Evolutionary conservation across 176 grass and related monocot genomes (phyloP).

Genomic region (Hordeum marinum): DNA sequence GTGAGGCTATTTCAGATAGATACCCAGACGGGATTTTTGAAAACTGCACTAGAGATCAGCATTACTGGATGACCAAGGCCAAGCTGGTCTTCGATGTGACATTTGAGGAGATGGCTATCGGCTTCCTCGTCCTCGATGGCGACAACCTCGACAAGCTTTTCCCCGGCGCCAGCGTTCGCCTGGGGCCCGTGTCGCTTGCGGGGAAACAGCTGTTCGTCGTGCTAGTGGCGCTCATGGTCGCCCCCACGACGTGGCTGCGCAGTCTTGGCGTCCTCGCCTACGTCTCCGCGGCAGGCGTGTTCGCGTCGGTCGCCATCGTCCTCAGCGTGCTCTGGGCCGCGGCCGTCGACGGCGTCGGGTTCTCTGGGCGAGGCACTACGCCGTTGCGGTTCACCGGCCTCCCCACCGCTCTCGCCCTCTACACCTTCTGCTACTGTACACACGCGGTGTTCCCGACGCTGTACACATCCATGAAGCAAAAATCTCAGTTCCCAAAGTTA

Average conservation of each 20-base stretch:
- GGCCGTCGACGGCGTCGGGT: slow-evolving; percentile 45
- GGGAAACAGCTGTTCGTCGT: slow-evolving; percentile 51
- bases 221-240: slow-evolving; percentile 26
- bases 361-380: slow-evolving; percentile 23
- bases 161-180: slow-evolving; percentile 15
- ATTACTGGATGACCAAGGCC: too few relatives aligned
- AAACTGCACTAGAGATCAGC: too few relatives aligned
- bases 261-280: slow-evolving; percentile 58
- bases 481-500: slow-evolving; percentile 57
- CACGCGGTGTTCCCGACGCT: slow-evolving; percentile 63
- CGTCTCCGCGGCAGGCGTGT: slow-evolving; percentile 50
- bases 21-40: too few relatives aligned
- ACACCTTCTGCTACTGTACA: slow-evolving; percentile 52
- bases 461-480: slow-evolving; percentile 51
- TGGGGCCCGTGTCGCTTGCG: slow-evolving; percentile 11
- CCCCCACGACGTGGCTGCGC: slow-evolving; percentile 53
- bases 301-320: slow-evolving; percentile 40
- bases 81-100: too few relatives aligned
- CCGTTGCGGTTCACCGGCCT: slow-evolving; percentile 26
- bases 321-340: slow-evolving; percentile 48
- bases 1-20: too few relatives aligned
- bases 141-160: slow-evolving; percentile 63
- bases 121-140: slow-evolving; percentile 61
- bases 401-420: slow-evolving; percentile 45
- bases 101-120: too few relatives aligned